Percentiles rank a stretch among this genome's conserved stretches.
phyloP scores from a whole-genome alignment of 805 yeast genomes.

The Nakazawaea populi region DNA sequence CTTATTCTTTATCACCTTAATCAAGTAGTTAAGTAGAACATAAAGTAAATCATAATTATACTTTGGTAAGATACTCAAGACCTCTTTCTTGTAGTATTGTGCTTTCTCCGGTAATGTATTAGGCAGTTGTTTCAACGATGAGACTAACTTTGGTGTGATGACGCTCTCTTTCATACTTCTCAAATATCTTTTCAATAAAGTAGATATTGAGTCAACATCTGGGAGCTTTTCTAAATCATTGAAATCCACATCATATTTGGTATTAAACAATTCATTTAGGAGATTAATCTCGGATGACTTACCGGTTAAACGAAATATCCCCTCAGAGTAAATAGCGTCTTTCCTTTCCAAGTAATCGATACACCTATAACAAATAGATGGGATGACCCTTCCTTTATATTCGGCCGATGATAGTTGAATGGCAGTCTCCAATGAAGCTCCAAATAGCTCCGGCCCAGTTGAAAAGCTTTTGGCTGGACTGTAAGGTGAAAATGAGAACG shows the following conservation, averaged over 20 bases:
- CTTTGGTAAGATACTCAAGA: constrained; percentile 38
- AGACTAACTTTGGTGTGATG: constrained; percentile 47
- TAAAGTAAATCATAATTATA: constrained; percentile 55
- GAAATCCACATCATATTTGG: constrained; percentile 62
- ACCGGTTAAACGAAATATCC: constrained; percentile 87
- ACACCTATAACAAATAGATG: constrained; percentile 75
- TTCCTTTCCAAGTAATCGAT: constrained; percentile 57
- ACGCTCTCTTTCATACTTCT: constrained; percentile 69
- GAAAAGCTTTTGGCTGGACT: not conserved
- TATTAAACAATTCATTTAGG: constrained; percentile 65
- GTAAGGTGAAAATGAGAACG: constrained; percentile 1
- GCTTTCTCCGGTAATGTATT: constrained; percentile 11
- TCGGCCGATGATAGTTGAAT: constrained; percentile 44
- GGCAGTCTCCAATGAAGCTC: constrained; percentile 52
- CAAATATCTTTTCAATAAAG: constrained; percentile 74
- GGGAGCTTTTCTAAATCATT: constrained; percentile 37
- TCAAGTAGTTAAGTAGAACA: constrained; percentile 62
- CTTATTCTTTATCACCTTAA: constrained; percentile 54
- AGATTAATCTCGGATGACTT: constrained; percentile 70
- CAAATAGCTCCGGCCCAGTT: constrained; percentile 40
- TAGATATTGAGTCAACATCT: constrained; percentile 85
- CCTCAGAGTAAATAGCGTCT: constrained; percentile 80
- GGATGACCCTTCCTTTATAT: constrained; percentile 44
- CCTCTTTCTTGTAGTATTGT: constrained; percentile 18
- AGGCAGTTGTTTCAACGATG: constrained; percentile 30